Evolutionary conservation across 139 green algal genomes (phyloP).

Genomic region (Closterium sp.): DNA sequence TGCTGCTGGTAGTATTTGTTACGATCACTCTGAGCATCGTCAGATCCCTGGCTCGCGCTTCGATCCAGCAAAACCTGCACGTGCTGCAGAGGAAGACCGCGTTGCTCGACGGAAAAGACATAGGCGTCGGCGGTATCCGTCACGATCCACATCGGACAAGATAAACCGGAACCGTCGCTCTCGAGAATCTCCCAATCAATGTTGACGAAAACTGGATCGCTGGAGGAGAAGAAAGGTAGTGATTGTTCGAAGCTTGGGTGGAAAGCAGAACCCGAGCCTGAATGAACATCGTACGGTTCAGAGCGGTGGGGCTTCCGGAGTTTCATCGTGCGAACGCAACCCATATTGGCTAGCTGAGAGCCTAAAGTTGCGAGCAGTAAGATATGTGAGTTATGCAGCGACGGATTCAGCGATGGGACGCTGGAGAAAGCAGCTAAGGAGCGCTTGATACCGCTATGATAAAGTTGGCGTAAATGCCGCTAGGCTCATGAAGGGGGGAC

Average conservation of each 20-base stretch:
- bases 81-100: not conserved
- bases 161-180: not conserved
- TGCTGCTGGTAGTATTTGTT: not conserved
- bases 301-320: not conserved
- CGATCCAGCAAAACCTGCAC: not conserved
- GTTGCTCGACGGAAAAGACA: not conserved
- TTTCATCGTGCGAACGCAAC: not conserved
- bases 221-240: not conserved
- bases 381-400: not conserved
- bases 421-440: not conserved
- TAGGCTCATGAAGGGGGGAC: not conserved
- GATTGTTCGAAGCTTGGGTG: not conserved
- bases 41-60: not conserved
- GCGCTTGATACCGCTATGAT: not conserved
- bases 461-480: not conserved
- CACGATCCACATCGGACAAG: not conserved
- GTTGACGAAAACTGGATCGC: not conserved
- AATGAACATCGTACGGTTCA: not conserved
- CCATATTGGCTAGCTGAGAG: not conserved
- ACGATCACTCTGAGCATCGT: not conserved
- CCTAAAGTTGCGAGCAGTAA: not conserved
- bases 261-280: not conserved
- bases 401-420: not conserved
- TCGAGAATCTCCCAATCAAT: not conserved
- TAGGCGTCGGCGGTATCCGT: not conserved